phyloP scores from a whole-genome alignment of 2,329 filamentous ascomycete genomes.

The Bisporella sp. region DNA sequence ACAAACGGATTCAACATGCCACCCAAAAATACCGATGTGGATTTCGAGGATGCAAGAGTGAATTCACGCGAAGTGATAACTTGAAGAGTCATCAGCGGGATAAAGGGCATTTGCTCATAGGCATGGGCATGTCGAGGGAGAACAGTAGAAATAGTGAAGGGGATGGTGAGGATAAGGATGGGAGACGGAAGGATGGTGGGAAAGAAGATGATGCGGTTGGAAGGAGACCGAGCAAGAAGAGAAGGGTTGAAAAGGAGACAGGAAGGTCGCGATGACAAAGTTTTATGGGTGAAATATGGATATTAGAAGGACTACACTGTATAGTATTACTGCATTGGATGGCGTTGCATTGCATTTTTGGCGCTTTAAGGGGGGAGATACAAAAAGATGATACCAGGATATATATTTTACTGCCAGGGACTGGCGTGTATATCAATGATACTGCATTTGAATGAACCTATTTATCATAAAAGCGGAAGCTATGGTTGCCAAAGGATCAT shows the following conservation, averaged over 20 bases:
- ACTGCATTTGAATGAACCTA: too few species aligned
- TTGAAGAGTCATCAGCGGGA: constrained; percentile 17
- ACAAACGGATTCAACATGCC: constrained; percentile 19
- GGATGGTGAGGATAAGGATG: neutral
- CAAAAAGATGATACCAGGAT: too few species aligned
- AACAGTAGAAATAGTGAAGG: neutral
- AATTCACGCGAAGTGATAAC: constrained; percentile 21
- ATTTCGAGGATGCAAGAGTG: constrained; percentile 13
- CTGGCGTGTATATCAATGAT: too few species aligned
- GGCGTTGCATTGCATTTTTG: too few species aligned
- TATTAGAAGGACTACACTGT: too few species aligned
- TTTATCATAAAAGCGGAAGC: too few species aligned
- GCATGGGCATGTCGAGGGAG: neutral
- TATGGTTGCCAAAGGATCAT: too few species aligned
- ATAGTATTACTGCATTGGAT: too few species aligned
- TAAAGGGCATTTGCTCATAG: constrained; percentile 10
- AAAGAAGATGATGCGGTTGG: neutral
- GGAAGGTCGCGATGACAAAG: neutral
- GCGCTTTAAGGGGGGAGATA: too few species aligned
- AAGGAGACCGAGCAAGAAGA: neutral
- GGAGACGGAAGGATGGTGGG: too few species aligned
- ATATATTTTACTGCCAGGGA: too few species aligned
- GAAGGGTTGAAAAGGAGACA: neutral
- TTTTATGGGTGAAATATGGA: neutral
- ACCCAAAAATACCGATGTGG: constrained; percentile 11